A percentile compares a stretch with the other conserved stretches of the same genome.
These are phyloP conservation scores for Ceratorhiza oryzae-sativae DNA, from an alignment of 1,284 basidiomycete genomes.

Conservation along the genomic window DNA sequence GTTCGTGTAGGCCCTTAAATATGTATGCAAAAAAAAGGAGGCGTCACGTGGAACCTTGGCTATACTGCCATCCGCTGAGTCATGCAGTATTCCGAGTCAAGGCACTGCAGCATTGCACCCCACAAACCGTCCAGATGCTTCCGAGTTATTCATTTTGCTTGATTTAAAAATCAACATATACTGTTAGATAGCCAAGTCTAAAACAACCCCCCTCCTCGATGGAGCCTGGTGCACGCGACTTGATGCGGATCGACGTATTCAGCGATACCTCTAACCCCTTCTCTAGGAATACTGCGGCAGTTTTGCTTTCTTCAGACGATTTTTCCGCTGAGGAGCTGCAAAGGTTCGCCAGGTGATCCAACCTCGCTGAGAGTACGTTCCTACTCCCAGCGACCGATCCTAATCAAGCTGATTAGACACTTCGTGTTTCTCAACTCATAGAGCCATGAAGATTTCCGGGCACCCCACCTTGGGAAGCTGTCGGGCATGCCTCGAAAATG, in stretches of 20 bases:
- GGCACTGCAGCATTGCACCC: too few species aligned
- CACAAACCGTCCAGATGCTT: too few species aligned
- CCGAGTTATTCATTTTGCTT: too few species aligned
- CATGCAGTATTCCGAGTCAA: neutral
- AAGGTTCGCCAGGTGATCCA: conserved; percentile 15
- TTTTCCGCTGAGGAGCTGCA: conserved; percentile 19
- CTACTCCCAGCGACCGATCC: conserved; percentile 23
- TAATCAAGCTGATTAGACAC: conserved; percentile 23
- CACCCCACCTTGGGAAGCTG: conserved; percentile 37
- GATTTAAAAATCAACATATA: too few species aligned
- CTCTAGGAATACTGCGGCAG: conserved; percentile 31
- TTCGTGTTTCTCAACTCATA: conserved; percentile 15
- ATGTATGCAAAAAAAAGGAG: too few species aligned
- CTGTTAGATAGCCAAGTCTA: too few species aligned
- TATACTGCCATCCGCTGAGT: neutral
- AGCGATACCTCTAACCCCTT: neutral
- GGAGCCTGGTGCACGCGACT: neutral
- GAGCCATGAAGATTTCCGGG: conserved; percentile 27
- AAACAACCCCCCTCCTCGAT: too few species aligned
- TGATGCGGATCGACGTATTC: conserved; percentile 36
- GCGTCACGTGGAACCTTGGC: neutral
- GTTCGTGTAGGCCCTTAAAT: too few species aligned
- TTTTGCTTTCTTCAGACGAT: conserved; percentile 5
- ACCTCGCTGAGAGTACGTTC: conserved; percentile 34
- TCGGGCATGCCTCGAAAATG: conserved; percentile 31